phyloP scores from a whole-genome alignment of 2,329 filamentous ascomycete species.

The Endocalyx cinctus region DNA sequence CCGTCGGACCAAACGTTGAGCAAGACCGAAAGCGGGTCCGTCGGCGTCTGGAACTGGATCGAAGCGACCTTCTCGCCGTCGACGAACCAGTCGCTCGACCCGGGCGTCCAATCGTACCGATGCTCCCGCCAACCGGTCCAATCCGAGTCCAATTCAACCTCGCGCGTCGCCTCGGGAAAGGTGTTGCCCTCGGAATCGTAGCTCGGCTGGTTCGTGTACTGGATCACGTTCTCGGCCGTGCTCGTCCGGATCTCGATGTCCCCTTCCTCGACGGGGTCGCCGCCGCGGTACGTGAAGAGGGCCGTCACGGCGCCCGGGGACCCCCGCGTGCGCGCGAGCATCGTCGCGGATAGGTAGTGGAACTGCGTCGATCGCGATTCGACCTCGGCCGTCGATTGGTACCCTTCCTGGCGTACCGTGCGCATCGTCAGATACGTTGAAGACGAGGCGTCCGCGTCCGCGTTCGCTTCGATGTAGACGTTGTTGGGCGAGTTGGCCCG shows the following conservation, averaged over 20 bases:
- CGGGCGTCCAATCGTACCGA: constrained; percentile 56
- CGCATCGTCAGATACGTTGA: constrained; percentile 43
- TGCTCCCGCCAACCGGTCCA: constrained; percentile 56
- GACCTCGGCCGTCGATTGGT: constrained; percentile 47
- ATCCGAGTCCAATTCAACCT: constrained; percentile 36
- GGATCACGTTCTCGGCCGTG: constrained; percentile 36
- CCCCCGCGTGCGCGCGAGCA: constrained; percentile 46
- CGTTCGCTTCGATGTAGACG: constrained; percentile 39
- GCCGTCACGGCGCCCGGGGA: constrained; percentile 44
- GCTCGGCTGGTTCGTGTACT: constrained; percentile 60
- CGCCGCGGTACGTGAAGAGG: constrained; percentile 47
- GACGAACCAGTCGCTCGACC: constrained; percentile 51
- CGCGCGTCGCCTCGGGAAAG: constrained; percentile 39
- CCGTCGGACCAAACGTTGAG: too few species aligned
- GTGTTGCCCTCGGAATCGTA: constrained; percentile 35
- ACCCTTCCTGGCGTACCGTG: constrained; percentile 37
- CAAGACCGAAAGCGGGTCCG: too few species aligned
- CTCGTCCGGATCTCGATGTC: constrained; percentile 50
- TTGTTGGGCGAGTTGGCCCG: constrained; percentile 37
- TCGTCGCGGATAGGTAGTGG: constrained; percentile 39
- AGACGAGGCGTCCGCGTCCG: constrained; percentile 22
- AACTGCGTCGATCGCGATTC: constrained; percentile 31
- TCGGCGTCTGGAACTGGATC: too few species aligned
- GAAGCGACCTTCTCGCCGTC: constrained; percentile 44
- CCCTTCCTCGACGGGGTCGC: constrained; percentile 42